Conservation (phyloP, 1,139 yeast genomes). For the Taphrina wiesneri region DNA sequence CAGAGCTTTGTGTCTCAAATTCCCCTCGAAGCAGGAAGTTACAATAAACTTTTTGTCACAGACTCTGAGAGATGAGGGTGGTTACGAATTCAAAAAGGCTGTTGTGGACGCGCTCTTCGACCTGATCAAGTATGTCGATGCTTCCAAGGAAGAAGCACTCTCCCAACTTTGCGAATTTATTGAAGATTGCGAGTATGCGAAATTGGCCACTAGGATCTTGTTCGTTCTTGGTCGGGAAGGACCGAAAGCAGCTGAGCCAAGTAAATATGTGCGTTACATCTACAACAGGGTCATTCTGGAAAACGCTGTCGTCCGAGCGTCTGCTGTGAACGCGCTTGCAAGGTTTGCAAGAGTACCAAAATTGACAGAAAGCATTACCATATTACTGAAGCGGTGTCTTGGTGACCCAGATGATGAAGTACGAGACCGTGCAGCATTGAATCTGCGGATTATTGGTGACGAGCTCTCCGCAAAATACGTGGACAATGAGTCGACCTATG, state of each 20-base stretch:
- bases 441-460: conserved; percentile 64
- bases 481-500: conserved; percentile 68
- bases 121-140: conserved; percentile 81
- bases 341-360: conserved; percentile 70
- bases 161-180: conserved; percentile 93
- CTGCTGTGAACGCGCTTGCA: conserved; percentile 89
- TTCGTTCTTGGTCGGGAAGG: conserved; percentile 94
- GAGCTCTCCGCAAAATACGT: conserved; percentile 50
- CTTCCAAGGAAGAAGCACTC: conserved; percentile 77
- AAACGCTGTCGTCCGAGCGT: conserved; percentile 90
- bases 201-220: conserved; percentile 83
- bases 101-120: conserved; percentile 92
- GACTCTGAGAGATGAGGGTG: conserved; percentile 87
- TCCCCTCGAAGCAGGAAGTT: conserved; percentile 84
- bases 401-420: conserved; percentile 95
- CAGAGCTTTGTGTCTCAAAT: conserved; percentile 84
- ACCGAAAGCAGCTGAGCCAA: conserved; percentile 81
- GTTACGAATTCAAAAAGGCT: conserved; percentile 72
- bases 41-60: conserved; percentile 82
- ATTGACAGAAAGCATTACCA: conserved; percentile 62
- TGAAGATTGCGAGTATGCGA: conserved; percentile 97
- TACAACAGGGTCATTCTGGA: conserved; percentile 95
- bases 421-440: conserved; percentile 92
- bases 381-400: conserved; percentile 76
- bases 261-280: conserved; percentile 90